Percentiles rank a stretch among this genome's conserved stretches.
These are phyloP conservation scores for Endotrypanum monterogeii DNA, from an alignment of 208 protist genomes.

Conservation along the genomic window DNA sequence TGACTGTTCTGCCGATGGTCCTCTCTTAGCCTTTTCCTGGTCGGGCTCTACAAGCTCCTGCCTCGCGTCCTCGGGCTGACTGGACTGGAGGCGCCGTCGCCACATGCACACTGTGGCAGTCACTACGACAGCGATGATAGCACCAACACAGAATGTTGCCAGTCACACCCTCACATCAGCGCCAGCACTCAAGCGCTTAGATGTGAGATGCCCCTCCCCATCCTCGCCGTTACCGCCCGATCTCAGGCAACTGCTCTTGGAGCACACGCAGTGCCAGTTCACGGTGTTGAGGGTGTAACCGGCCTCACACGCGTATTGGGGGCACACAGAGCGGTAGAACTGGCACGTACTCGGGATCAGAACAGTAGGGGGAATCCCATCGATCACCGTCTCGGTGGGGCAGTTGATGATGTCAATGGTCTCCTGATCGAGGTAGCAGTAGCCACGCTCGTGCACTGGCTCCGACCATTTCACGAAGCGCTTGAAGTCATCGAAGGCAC, in stretches of 20 bases:
- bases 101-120: slow-evolving; percentile 24
- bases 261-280: slow-evolving; percentile 36
- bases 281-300: slow-evolving; percentile 34
- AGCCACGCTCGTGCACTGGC: slow-evolving; percentile 39
- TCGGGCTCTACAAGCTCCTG: background rate
- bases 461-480: slow-evolving; percentile 42
- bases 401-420: slow-evolving; percentile 37
- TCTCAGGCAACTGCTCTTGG: slow-evolving; percentile 12
- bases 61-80: background rate
- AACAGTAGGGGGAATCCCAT: slow-evolving; percentile 13
- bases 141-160: slow-evolving; percentile 31
- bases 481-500: slow-evolving; percentile 56
- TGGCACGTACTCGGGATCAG: slow-evolving; percentile 29
- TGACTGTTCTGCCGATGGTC: background rate
- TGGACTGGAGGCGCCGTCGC: background rate
- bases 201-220: background rate
- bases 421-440: slow-evolving; percentile 53
- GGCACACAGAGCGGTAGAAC: slow-evolving; percentile 35
- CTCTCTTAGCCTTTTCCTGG: background rate
- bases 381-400: slow-evolving; percentile 23
- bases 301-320: slow-evolving; percentile 22
- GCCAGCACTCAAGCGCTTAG: slow-evolving; percentile 20
- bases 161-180: slow-evolving; percentile 32
- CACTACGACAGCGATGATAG: slow-evolving; percentile 17
- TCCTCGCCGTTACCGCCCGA: background rate